Base-by-base conservation (phyloP, 208 protist species). In the Trypanosoma boissoni region DNA sequence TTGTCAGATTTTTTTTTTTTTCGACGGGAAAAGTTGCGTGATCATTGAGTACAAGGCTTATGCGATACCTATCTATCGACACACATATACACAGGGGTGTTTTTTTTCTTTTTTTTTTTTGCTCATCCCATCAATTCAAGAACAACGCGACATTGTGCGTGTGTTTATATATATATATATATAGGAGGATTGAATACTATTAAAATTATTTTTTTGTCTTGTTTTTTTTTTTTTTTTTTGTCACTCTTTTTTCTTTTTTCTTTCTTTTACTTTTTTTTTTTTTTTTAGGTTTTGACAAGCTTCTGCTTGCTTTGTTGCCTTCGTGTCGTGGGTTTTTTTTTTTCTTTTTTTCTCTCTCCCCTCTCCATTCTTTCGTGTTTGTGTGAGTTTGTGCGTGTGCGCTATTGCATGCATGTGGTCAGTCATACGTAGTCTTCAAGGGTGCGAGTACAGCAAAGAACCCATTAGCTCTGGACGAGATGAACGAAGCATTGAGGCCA, bases 361-460 rank as follows among this genome's bases (percentile, higher is more conserved):
- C 43, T 31, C 7, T 41, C 8, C 26, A 3, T 18, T n/a, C 2
- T 2, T 12, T 29, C 26, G 16, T 32, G 3, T 34, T 31, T n/a
- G 26, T 52, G 18, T 1, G 18, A 32, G 14, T 69, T 42, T 28
- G 20, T 28, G 31, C 8, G 7, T 16, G 45, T 21, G 24, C n/a
- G 14, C 0, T n/a, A 7, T 41, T 21, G 29, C 2, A 20, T 32
- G 3, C 7, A 93, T 93, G 86, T 93, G 82, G 86, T 68, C 61
- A 27, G 74, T 90, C 10, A 88, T 90, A 58, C 76, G 86, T n/a
- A 66, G 58, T 26, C 32, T 67, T 12, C 86, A 93, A 61, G 82
- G 82, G 3, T 52, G 83, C 14, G 39, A 57, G 5, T 67, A 62
- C 14, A n/a, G n/a, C n/a, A 74, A 78, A 41, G 57, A 48, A 23